Evolutionary conservation across 1,139 yeast species (phyloP), one percentile per base, ranked within the genome.

Genomic region (Hyphopichia khmerensis): DNA sequence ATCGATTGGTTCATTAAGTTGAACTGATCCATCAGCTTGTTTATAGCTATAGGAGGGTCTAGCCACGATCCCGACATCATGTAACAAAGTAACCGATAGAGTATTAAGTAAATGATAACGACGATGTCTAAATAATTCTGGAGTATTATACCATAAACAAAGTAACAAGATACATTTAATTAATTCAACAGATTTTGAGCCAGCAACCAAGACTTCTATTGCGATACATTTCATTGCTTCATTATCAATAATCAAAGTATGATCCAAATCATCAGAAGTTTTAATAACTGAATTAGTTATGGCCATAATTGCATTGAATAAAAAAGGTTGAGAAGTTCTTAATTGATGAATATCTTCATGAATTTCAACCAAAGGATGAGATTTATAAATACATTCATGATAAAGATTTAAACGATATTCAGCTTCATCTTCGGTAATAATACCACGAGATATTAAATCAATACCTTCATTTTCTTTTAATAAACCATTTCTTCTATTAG

Each of bases 111-210:
- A 65, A 57, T 87, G 95, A 50, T 84, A 83, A 41, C 95, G 77
- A 46, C 95, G 79, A 53, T 86, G 87, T 50, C 82, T 86, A 49
- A 87, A 86, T 51, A 87, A 68, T 60, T 88, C 96, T 0, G 96
- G 89, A 6, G 88, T 80, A 50, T 86, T 87, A 59, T 88, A 88
- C 95, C 96, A 90, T 30, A 84, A 62, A 33, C 86, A 77, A 41
- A 87, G 64, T 3, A 87, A 55, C 24, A 87, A 55, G 38, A 87
- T 63, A 16, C 84, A 67, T 57, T 85, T 82, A 35, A 88, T 65
- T 40, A 88, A 64, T 56, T 87, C 93, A 19, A 82, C 67, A 7
- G 84, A 77, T 62, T 87, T 89, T 43, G 80, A 72, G n/a, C 96
- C 96, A 19, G 77, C 70, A 13, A 85, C 74, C 65, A 88, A 64